Percentiles rank a stretch among this genome's conserved stretches.
Conservation (phyloP, 805 yeast genomes). For the Debaryomyces hansenii region DNA sequence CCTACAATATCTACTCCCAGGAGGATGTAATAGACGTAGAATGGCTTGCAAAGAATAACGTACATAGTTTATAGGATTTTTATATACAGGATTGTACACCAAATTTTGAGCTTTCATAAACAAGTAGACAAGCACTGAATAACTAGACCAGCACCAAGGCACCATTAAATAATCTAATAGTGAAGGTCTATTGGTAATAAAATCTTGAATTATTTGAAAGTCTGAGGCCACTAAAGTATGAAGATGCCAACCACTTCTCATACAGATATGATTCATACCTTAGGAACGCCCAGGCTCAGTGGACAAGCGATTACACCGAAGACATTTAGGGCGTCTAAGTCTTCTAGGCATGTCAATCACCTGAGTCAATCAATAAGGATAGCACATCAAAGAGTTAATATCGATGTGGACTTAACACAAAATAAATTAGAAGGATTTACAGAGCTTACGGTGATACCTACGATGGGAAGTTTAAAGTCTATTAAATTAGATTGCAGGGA, state of each 20-base stretch:
- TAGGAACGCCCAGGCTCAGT: constrained; percentile 8
- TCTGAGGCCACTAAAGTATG: background rate
- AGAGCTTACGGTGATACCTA: constrained; percentile 78
- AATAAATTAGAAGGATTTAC: constrained; percentile 68
- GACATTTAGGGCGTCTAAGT: constrained; percentile 17
- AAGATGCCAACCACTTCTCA: background rate
- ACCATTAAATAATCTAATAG: background rate
- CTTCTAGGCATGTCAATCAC: constrained; percentile 18
- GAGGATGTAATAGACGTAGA: constrained; percentile 9
- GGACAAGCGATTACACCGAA: constrained; percentile 17
- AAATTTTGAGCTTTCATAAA: too few species aligned
- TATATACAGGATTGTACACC: constrained; percentile 2
- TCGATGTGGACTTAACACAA: constrained; percentile 76
- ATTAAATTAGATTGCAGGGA: constrained; percentile 82
- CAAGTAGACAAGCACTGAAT: too few species aligned
- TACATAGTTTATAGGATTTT: background rate
- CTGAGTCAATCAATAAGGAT: constrained; percentile 58
- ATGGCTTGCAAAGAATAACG: constrained; percentile 9
- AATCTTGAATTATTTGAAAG: background rate
- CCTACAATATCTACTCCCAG: constrained; percentile 7
- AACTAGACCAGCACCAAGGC: too few species aligned
- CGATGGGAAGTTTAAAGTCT: constrained; percentile 53
- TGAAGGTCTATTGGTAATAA: background rate
- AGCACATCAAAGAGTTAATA: constrained; percentile 78
- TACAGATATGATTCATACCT: constrained; percentile 1